phyloP scores from a whole-genome alignment of 148 eudicot species.

The Diospyros kaki region DNA sequence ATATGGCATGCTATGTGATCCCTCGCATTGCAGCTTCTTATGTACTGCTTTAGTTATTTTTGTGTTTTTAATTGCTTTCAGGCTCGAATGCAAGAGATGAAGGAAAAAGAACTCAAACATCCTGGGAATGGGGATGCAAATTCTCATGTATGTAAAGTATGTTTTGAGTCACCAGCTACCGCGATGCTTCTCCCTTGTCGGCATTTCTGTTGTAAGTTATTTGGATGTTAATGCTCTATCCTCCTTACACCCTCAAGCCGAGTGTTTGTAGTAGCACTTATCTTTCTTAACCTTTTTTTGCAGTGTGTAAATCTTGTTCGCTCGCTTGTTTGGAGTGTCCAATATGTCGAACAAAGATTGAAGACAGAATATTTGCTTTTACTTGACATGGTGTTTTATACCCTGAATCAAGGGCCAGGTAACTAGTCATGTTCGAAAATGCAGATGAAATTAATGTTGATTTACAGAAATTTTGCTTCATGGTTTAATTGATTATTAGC shows the following conservation, averaged over 20 bases:
- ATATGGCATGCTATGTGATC: too few relatives aligned
- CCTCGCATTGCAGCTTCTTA: too few relatives aligned
- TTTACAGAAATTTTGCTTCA: background rate
- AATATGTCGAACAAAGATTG: conserved; percentile 73
- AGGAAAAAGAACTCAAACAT: conserved; percentile 75
- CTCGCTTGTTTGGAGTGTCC: conserved; percentile 82
- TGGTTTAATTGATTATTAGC: background rate
- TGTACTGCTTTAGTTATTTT: too few relatives aligned
- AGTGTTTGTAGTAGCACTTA: background rate
- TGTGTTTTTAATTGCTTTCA: conserved; percentile 16
- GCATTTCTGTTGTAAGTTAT: conserved; percentile 75
- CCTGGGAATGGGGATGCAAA: conserved; percentile 59
- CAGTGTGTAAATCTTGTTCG: conserved; percentile 91
- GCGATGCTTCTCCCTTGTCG: conserved; percentile 94
- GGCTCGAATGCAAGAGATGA: conserved; percentile 99
- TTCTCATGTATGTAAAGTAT: conserved; percentile 94
- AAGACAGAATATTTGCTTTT: conserved; percentile 79
- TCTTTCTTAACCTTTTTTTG: conserved; percentile 22
- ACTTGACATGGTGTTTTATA: conserved; percentile 35
- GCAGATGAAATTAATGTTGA: too few relatives aligned
- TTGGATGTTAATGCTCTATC: background rate
- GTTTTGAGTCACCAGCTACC: conserved; percentile 77
- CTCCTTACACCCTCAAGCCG: background rate
- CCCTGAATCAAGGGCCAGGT: conserved; percentile 29
- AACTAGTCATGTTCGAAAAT: background rate